phyloP scores from a whole-genome alignment of 768 basidiomycete genomes.

The Podaxis carcinomalis region DNA sequence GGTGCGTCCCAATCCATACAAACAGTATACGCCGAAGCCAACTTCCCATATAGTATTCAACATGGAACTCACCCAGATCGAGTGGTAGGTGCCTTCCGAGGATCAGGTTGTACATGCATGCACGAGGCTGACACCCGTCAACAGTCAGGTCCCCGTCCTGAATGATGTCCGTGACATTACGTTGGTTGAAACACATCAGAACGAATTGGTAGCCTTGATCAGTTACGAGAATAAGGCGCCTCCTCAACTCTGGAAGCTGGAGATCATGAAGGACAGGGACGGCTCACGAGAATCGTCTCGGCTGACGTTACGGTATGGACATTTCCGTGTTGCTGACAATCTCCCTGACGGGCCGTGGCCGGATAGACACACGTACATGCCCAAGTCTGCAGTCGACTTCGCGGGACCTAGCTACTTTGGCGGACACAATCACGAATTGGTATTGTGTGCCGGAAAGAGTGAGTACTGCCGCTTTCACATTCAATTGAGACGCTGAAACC shows the following conservation, averaged over 20 bases:
- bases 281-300: conserved; percentile 28
- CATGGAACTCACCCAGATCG: conserved; percentile 56
- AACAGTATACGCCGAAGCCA: neutral
- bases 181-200: conserved; percentile 42
- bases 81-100: conserved; percentile 43
- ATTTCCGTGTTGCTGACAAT: neutral
- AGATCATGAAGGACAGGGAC: conserved; percentile 53
- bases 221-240: conserved; percentile 75
- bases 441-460: conserved; percentile 78
- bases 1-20: conserved; percentile 39
- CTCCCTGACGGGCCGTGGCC: conserved; percentile 12
- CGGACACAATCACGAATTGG: conserved; percentile 72
- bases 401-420: conserved; percentile 83
- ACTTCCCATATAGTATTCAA: conserved; percentile 51
- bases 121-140: conserved; percentile 6
- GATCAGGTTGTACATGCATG: neutral
- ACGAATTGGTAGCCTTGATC: conserved; percentile 57
- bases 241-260: conserved; percentile 77
- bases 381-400: conserved; percentile 64
- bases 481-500: neutral
- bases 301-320: conserved; percentile 34
- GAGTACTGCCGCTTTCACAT: conserved; percentile 8
- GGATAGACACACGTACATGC: conserved; percentile 70
- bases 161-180: conserved; percentile 73
- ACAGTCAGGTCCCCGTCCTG: conserved; percentile 66